Conservation (phyloP, 2,329 filamentous ascomycete genomes). For the Fusarium sulawesiense region DNA sequence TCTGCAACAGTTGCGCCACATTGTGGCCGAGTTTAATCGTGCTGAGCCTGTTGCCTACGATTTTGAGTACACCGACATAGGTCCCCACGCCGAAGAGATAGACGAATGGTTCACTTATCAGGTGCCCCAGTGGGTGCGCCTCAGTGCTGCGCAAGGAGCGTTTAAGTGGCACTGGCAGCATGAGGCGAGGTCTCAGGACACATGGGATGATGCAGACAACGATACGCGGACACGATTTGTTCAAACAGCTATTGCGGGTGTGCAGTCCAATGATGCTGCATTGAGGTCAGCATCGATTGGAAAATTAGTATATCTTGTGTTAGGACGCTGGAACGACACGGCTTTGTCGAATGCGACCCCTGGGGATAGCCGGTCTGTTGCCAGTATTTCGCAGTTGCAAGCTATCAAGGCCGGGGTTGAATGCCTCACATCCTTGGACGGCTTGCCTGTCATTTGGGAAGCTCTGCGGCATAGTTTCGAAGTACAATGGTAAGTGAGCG, state of each 20-base stretch:
- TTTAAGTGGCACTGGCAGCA: slow-evolving; percentile 82
- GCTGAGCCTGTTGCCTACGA: slow-evolving; percentile 81
- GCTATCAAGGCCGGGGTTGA: slow-evolving; percentile 67
- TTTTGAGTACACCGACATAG: slow-evolving; percentile 81
- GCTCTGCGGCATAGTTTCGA: slow-evolving; percentile 63
- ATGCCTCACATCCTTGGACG: slow-evolving; percentile 63
- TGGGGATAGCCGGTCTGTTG: slow-evolving; percentile 60
- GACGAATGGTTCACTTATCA: slow-evolving; percentile 98
- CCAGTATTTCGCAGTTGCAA: slow-evolving; percentile 67
- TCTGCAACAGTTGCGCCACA: slow-evolving; percentile 76
- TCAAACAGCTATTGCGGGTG: slow-evolving; percentile 59
- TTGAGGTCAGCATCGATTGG: slow-evolving; percentile 66
- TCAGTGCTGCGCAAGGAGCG: slow-evolving; percentile 78
- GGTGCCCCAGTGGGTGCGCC: slow-evolving; percentile 83
- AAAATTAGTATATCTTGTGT: slow-evolving; percentile 69
- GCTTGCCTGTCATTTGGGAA: slow-evolving; percentile 63
- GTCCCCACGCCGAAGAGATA: slow-evolving; percentile 84
- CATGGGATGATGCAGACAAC: slow-evolving; percentile 75
- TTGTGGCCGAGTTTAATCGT: slow-evolving; percentile 79
- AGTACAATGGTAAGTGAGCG: slow-evolving; percentile 61
- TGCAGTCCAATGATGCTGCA: slow-evolving; percentile 59
- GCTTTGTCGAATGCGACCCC: slow-evolving; percentile 62
- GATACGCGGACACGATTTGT: slow-evolving; percentile 69
- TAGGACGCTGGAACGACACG: slow-evolving; percentile 78
- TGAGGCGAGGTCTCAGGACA: slow-evolving; percentile 52